Evolutionary conservation across 2,329 filamentous ascomycete species (phyloP).

Genomic region (Xylariaceae sp.): DNA sequence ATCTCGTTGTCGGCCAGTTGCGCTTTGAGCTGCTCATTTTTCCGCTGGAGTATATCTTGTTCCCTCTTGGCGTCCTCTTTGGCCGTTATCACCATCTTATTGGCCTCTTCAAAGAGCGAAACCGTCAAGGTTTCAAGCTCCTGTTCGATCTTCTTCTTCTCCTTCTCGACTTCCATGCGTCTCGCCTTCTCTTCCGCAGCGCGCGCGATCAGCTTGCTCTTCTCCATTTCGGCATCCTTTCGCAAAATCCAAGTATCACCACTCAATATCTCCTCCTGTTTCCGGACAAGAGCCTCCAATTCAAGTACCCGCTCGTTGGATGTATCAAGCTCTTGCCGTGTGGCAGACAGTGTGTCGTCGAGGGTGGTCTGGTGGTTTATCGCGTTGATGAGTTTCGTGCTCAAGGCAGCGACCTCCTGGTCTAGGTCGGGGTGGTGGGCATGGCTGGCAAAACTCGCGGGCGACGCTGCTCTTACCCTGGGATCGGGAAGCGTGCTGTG

Average conservation of each 20-base stretch:
- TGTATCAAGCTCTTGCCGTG: constrained; percentile 75
- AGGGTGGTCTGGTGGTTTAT: constrained; percentile 94
- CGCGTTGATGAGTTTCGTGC: constrained; percentile 92
- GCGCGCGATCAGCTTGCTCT: constrained; percentile 51
- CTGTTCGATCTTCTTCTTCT: constrained; percentile 84
- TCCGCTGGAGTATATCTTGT: constrained; percentile 72
- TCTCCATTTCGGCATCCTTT: constrained; percentile 69
- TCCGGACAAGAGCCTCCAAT: constrained; percentile 61
- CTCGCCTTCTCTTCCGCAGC: constrained; percentile 61
- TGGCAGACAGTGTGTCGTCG: constrained; percentile 79
- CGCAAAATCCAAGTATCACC: constrained; percentile 72
- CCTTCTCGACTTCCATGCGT: constrained; percentile 63
- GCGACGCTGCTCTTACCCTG: constrained; percentile 48
- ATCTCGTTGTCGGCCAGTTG: constrained; percentile 84
- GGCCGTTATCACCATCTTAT: constrained; percentile 92
- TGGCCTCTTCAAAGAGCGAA: constrained; percentile 95
- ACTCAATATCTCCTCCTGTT: constrained; percentile 66
- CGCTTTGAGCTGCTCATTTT: constrained; percentile 79
- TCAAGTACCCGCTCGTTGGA: constrained; percentile 62
- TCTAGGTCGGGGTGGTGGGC: constrained; percentile 52
- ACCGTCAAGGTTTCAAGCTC: constrained; percentile 88
- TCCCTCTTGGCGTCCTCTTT: constrained; percentile 85
- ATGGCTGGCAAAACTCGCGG: constrained; percentile 36
- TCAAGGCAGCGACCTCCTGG: constrained; percentile 80
- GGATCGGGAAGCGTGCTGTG: constrained; percentile 67